Base-by-base conservation (phyloP, 1,284 basidiomycete species). In the Irpex sp. region DNA sequence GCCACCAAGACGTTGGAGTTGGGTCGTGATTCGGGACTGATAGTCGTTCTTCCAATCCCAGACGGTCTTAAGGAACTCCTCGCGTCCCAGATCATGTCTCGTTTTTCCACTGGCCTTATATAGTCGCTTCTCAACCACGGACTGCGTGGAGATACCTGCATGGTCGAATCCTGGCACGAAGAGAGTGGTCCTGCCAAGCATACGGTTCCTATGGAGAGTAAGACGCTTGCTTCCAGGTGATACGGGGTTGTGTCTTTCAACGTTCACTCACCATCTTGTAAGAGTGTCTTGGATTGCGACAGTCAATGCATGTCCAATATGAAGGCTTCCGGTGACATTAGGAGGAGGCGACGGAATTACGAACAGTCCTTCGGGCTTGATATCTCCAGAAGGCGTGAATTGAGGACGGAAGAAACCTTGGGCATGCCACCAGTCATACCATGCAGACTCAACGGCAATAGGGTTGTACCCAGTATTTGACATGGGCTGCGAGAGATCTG, bases 1-100 rank as follows among this genome's bases (percentile, higher is more conserved):
- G 19, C 93, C 96, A 61, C 97, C 97, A 5, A 99, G 83, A 55
- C 97, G 83, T 66, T 90, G 84, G 65, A 98, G 84, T 76, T 99
- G 97, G 65, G 88, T 88, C 6, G 94, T 95, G 73, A 99, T 99
- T 57, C 94, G 88, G 36, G 79, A 81, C 75, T 98, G 95, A 76
- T 98, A 99, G 92, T 98, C 94, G 71, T 97, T 93, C 77, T 98
- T 98, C 97, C 97, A 99, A 56, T 92, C 91, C 86, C 92, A 92
- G 31, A 99, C 96, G 68, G 89, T 95, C 68, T 93, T 88, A 64
- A 99, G 74, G 80, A 99, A 98, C 71, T 85, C 89, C 71, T 97
- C 95, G 60, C 97, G 87, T 1, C 97, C 97, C 49, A 98, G 87
- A 76, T 99, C 94, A 76, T 98, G 96, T 62, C 97, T 82, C 1